Evolutionary conservation across 2,329 filamentous ascomycete genomes (phyloP).

Genomic region (Raffaelea albimanens): DNA sequence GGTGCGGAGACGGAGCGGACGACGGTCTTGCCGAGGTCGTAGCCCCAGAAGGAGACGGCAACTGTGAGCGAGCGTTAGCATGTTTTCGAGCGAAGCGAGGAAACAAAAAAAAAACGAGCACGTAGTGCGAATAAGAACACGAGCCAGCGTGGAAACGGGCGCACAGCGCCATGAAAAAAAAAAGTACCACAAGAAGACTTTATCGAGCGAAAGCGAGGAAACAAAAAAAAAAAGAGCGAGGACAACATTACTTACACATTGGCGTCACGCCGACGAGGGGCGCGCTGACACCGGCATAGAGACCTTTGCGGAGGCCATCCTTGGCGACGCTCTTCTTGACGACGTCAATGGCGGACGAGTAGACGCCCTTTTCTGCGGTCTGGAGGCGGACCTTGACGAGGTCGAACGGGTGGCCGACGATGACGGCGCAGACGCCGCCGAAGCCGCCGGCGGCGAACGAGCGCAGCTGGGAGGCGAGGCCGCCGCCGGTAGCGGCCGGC

Average conservation of each 20-base stretch:
- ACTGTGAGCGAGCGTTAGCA: no score
- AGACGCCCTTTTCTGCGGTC: conserved; percentile 89
- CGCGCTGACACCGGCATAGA: conserved; percentile 96
- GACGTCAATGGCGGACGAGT: conserved; percentile 83
- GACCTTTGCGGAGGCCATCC: conserved; percentile 68
- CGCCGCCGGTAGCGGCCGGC: conserved; percentile 26
- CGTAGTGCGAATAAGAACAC: conserved; percentile 60
- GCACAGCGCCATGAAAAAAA: not conserved
- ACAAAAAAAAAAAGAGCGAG: not conserved
- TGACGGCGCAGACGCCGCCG: conserved; percentile 84
- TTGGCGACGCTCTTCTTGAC: conserved; percentile 79
- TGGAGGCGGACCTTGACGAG: conserved; percentile 96
- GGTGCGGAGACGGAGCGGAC: conserved; percentile 61
- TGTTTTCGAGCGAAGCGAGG: not conserved
- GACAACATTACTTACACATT: conserved; percentile 72
- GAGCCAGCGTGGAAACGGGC: conserved; percentile 22
- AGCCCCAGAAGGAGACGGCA: conserved; percentile 71
- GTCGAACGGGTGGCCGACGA: conserved; percentile 95
- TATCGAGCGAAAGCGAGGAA: not conserved
- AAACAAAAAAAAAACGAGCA: not conserved
- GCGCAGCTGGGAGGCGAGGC: conserved; percentile 48
- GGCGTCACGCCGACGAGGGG: conserved; percentile 92
- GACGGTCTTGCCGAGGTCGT: conserved; percentile 88
- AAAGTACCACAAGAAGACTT: not conserved
- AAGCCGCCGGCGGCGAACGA: conserved; percentile 86